Evolutionary conservation across 2,329 filamentous ascomycete genomes (phyloP).

Genomic region (Fusarium mexicanum): DNA sequence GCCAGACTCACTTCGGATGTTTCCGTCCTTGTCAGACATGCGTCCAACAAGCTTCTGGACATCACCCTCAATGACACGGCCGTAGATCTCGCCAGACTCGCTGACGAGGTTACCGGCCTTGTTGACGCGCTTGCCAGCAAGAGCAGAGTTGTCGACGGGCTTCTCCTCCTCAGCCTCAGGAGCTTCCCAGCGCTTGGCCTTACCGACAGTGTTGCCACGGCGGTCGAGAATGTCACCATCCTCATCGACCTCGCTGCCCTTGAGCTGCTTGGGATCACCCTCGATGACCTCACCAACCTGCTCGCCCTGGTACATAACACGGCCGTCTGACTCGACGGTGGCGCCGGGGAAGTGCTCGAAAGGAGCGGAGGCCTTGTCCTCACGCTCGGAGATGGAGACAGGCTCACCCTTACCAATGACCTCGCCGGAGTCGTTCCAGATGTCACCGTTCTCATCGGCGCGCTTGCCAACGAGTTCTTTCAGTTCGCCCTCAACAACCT

Average conservation of each 20-base stretch:
- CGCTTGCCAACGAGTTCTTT: conserved; percentile 72
- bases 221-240: conserved; percentile 76
- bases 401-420: conserved; percentile 74
- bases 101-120: conserved; percentile 73
- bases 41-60: conserved; percentile 70
- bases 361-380: conserved; percentile 60
- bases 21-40: conserved; percentile 76
- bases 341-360: conserved; percentile 69
- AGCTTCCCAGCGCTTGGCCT: conserved; percentile 74
- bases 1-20: conserved; percentile 77
- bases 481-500: conserved; percentile 69
- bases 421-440: conserved; percentile 77
- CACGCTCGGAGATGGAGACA: conserved; percentile 61
- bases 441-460: conserved; percentile 72
- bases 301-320: conserved; percentile 60
- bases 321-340: conserved; percentile 62
- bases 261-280: conserved; percentile 70
- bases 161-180: conserved; percentile 59
- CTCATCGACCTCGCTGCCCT: conserved; percentile 72
- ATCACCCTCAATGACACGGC: conserved; percentile 74
- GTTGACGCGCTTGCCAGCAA: conserved; percentile 77
- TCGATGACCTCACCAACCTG: conserved; percentile 70
- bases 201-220: conserved; percentile 73
- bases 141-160: conserved; percentile 67
- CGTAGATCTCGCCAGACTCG: conserved; percentile 64